phyloP scores from a whole-genome alignment of 73 alveolate species.

The Paramecium biaurelia region DNA sequence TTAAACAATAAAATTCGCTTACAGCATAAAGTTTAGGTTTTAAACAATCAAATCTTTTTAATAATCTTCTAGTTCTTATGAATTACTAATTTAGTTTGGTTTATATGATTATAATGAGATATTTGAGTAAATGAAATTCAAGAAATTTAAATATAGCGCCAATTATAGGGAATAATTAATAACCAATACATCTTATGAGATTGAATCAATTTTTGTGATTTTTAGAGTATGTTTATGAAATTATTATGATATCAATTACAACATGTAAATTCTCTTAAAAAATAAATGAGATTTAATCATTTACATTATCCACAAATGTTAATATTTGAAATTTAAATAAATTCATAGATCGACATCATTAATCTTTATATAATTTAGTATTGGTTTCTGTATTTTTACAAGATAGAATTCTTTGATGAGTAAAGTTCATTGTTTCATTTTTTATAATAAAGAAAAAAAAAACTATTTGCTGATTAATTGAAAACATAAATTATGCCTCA shows the following conservation, averaged over 20 bases:
- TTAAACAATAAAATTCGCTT: too few species aligned
- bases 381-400: neutral
- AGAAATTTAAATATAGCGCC: constrained; percentile 86
- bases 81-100: neutral
- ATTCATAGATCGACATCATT: neutral
- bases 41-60: too few species aligned
- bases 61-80: neutral
- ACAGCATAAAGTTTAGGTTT: too few species aligned
- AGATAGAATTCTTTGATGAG: neutral
- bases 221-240: too few species aligned
- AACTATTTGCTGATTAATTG: neutral
- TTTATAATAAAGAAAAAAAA: neutral
- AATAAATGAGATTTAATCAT: too few species aligned
- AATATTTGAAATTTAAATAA: neutral
- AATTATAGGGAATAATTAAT: constrained; percentile 74
- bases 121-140: constrained; percentile 69
- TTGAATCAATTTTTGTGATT: neutral
- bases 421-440: too few species aligned
- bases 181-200: constrained; percentile 79
- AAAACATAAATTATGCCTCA: neutral
- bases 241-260: neutral
- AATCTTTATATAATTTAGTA: neutral
- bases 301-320: neutral
- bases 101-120: neutral
- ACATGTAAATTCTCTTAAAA: too few species aligned